Base-by-base conservation (phyloP, 805 yeast genomes). In the Komagataella populi region DNA sequence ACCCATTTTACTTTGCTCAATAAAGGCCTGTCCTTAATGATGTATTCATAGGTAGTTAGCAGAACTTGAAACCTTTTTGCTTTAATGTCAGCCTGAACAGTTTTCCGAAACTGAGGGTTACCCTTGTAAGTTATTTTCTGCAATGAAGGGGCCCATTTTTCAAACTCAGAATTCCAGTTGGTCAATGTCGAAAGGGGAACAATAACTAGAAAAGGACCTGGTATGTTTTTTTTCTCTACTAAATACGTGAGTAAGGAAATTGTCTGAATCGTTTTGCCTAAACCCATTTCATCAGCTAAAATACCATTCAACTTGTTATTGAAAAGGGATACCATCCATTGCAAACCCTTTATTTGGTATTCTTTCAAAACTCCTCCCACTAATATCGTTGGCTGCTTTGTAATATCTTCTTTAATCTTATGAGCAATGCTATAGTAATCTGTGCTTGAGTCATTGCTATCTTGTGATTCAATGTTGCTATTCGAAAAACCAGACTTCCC, bases 381-480 rank as follows among this genome's bases (percentile, higher is more conserved):
- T 50, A 86, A 69, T 18, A 84, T 77, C 2, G 71, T 54, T 2
- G 95, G 89, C 60, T 86, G 95, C 50, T 71, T 77, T 2, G 67
- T 70, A 47, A 86, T 72, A 45, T 73, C 79, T 63, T 86, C 95
- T 59, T 80, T 77, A 47, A 84, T 72, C 56, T 78, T 72, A 63
- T 86, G 95, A 2, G 93, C 93, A 46, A 86, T 93, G 59, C 83
- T 83, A 62, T 85, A 86, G 65, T 86, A 86, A 61, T 86, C 93
- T 45, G 81, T 76, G 55, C 80, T 84, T 57, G 81, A 87, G 53
- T 80, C 65, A 52, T 77, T 69, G 52, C 78, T 85, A 50, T 78
- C 84, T 49, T 66, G 68, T 58, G 47, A 51, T 22, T 72, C 68
- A 45, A 64, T 54, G 48, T 56, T 57, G 6, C 49, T 50, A 39